Evolutionary conservation across 176 grass and related monocot species (phyloP), one percentile per base, ranked within the genome.

Genomic region (Tillandsia fasciculata): DNA sequence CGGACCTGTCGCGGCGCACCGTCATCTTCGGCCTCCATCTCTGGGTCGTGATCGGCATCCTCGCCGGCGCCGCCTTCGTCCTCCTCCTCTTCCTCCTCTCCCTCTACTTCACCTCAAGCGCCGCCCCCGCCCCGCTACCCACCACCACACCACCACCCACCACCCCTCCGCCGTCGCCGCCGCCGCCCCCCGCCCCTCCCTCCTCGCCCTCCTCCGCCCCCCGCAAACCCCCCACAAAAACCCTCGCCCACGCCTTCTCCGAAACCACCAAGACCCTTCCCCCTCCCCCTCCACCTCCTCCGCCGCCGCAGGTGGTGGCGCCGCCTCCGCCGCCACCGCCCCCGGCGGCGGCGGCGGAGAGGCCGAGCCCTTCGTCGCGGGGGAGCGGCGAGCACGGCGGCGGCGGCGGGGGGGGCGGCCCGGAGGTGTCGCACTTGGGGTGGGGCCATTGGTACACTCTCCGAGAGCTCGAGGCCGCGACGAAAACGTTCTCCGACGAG

Each of bases 371-470:
- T 1, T 91, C 85, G n/a, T 91, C 88, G 66, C 92, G 87, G 42
- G 92, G 85, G 10, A 91, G 92, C 63, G 92, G 88, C 29, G 92
- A 96, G 80, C 83, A 71, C 80, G 83, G 84, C 22, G 48, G 84
- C 52, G 74, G 92, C 54, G 92, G 88, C 29, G 92, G 91, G 80
- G 80, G 70, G 74, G 83, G 84, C 26, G 88, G 84, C 49, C 83
- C 89, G 1, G 86, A 90, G 75, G 89, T 96, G 8, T 89, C 93
- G 0, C 88, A 91, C 78, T 78, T 96, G 12, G 93, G 86, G 5
- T 92, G 89, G 93, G 93, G 93, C 64, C 89, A 89, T 71, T 92
- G 93, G 93, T 96, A 92, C 83, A 87, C 93, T 3, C 93, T 96
- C 70, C 84, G 87, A 78, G 93, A 96, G 86, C 88, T 96, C 29